Percentiles rank a stretch among this genome's conserved stretches.
Conservation (phyloP, 179 eudicot species). For the Heliamphora pulchella region DNA sequence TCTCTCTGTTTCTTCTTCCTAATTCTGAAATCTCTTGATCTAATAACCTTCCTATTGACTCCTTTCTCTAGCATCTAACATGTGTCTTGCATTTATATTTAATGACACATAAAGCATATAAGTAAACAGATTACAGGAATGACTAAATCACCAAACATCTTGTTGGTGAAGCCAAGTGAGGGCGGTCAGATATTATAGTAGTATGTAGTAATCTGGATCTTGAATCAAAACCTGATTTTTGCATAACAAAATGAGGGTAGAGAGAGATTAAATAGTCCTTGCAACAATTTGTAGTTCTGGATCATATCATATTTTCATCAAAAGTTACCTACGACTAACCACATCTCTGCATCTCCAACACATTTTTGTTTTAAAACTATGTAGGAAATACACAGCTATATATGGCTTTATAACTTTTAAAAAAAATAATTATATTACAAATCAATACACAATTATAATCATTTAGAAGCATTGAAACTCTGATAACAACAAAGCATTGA, state of each 20-base stretch:
- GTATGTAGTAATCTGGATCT: too few relatives aligned
- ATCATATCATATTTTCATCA: slow-evolving; percentile 87
- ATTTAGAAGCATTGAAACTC: too few relatives aligned
- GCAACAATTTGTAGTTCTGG: slow-evolving; percentile 92
- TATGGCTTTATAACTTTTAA: too few relatives aligned
- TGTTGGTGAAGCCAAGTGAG: neutral
- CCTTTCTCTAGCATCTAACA: neutral
- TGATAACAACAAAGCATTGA: too few relatives aligned
- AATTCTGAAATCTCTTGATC: neutral
- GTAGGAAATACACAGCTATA: too few relatives aligned
- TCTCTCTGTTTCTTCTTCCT: neutral
- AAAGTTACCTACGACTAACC: slow-evolving; percentile 62
- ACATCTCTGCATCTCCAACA: neutral
- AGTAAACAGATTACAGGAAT: neutral
- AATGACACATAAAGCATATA: neutral
- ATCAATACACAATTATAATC: too few relatives aligned
- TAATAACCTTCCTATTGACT: neutral
- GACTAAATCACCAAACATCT: neutral
- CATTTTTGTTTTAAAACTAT: too few relatives aligned
- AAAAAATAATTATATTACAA: too few relatives aligned
- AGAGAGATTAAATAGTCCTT: slow-evolving; percentile 57
- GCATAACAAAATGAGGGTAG: neutral
- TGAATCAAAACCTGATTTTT: neutral
- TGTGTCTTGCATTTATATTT: neutral
- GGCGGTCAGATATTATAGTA: too few relatives aligned